A percentile compares a stretch with the other conserved stretches of the same genome.
Conservation (phyloP, 805 yeast genomes). For the Barnettozyma siamensis region DNA sequence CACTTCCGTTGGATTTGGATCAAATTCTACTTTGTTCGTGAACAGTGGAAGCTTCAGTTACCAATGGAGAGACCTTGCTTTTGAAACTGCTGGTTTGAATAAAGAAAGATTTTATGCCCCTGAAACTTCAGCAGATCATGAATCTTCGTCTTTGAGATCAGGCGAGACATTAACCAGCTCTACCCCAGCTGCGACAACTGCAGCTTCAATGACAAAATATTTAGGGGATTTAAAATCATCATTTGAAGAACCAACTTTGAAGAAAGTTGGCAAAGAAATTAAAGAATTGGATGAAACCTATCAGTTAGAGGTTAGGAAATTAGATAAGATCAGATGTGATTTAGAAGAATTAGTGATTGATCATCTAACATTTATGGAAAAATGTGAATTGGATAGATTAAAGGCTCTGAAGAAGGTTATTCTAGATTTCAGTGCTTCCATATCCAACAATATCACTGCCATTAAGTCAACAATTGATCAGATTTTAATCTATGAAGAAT, state of each 20-base stretch:
- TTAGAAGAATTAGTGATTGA: conserved; percentile 70
- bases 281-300: conserved; percentile 51
- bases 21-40: conserved; percentile 68
- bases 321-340: conserved; percentile 65
- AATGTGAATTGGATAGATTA: conserved; percentile 74
- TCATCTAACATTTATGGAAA: conserved; percentile 71
- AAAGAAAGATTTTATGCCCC: conserved; percentile 4
- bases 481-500: conserved; percentile 58
- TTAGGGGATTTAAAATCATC: conserved; percentile 24
- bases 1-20: conserved; percentile 61
- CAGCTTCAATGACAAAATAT: conserved; percentile 16
- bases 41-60: conserved; percentile 69
- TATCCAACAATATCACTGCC: conserved; percentile 53
- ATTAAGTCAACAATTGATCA: conserved; percentile 57
- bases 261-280: conserved; percentile 52
- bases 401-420: conserved; percentile 71
- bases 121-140: conserved; percentile 24
- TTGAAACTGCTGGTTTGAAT: conserved; percentile 40
- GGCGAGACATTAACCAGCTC: no score
- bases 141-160: conserved; percentile 15
- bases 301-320: conserved; percentile 44
- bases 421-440: conserved; percentile 62
- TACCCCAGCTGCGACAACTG: conserved; percentile 7
- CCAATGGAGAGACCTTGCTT: conserved; percentile 76
- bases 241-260: conserved; percentile 45